Evolutionary conservation across 495 filamentous ascomycete genomes (phyloP).

Genomic region (Lineolata rhizophorae): DNA sequence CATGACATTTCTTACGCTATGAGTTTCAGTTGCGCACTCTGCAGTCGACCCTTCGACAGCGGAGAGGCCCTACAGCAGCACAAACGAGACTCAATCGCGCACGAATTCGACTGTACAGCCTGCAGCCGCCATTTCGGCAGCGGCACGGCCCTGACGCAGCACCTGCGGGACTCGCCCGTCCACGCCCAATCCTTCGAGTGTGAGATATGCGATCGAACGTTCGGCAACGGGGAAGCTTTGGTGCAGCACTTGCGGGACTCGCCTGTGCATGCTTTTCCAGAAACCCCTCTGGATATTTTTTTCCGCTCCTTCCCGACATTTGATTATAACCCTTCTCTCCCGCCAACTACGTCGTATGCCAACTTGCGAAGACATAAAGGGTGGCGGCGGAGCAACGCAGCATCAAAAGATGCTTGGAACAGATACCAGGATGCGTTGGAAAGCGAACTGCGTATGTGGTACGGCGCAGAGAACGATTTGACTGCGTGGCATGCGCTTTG

Average conservation of each 20-base stretch:
- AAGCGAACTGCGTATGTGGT: slow-evolving; percentile 11
- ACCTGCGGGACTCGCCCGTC: too few species aligned
- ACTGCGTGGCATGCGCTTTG: slow-evolving; percentile 13
- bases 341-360: slow-evolving; percentile 12
- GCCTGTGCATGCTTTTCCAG: slow-evolving; percentile 7
- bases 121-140: background rate
- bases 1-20: too few species aligned
- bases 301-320: slow-evolving; percentile 11
- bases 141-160: background rate
- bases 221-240: background rate
- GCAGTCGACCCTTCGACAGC: too few species aligned
- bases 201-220: background rate
- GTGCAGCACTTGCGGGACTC: background rate
- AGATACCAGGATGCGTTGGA: slow-evolving; percentile 9
- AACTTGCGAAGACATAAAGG: slow-evolving; percentile 10
- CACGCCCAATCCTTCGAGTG: too few species aligned
- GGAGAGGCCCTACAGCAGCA: too few species aligned
- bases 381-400: slow-evolving; percentile 3
- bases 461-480: slow-evolving; percentile 11
- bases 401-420: slow-evolving; percentile 17
- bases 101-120: background rate
- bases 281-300: slow-evolving; percentile 10
- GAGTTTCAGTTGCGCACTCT: too few species aligned
- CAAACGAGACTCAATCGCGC: too few species aligned
- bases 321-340: slow-evolving; percentile 12